Conservation (phyloP, 2,329 filamentous ascomycete species). For the Exophiala bonariae region DNA sequence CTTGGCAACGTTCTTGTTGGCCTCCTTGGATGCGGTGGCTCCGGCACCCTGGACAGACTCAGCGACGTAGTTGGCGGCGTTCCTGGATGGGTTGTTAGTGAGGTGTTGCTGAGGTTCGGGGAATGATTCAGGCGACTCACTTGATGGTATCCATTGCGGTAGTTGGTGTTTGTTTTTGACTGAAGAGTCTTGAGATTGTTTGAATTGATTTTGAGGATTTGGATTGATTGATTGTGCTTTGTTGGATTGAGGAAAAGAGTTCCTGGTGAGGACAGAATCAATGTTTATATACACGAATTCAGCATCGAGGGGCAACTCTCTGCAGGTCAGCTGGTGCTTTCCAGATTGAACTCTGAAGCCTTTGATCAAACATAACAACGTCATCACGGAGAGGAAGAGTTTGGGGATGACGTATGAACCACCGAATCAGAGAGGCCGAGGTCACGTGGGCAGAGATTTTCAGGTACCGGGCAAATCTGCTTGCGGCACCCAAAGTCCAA, state of each 20-base stretch:
- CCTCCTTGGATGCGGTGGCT: slow-evolving; percentile 63
- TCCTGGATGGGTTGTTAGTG: slow-evolving; percentile 35
- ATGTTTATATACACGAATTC: slow-evolving; percentile 12
- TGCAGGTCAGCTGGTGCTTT: slow-evolving; percentile 3
- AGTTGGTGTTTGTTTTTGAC: slow-evolving; percentile 7
- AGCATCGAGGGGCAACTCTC: background rate
- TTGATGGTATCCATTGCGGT: slow-evolving; percentile 29
- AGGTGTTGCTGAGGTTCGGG: background rate
- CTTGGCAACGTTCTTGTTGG: slow-evolving; percentile 70
- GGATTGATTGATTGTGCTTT: slow-evolving; percentile 5
- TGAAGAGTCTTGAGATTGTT: slow-evolving; percentile 6
- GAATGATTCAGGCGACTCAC: slow-evolving; percentile 10
- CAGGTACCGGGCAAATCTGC: too few relatives aligned
- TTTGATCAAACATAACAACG: background rate
- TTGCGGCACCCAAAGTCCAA: too few relatives aligned
- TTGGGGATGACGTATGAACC: too few relatives aligned
- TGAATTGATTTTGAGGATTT: slow-evolving; percentile 3
- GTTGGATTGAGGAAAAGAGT: background rate
- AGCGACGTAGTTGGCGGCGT: slow-evolving; percentile 69
- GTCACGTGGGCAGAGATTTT: too few relatives aligned
- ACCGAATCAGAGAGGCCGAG: too few relatives aligned
- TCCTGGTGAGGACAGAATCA: background rate
- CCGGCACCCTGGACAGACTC: slow-evolving; percentile 62
- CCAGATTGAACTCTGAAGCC: background rate
- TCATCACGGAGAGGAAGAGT: background rate